Evolutionary conservation across 495 filamentous ascomycete species (phyloP), one percentile per base, ranked within the genome.

Genomic region (Mytilinidion resinicola): DNA sequence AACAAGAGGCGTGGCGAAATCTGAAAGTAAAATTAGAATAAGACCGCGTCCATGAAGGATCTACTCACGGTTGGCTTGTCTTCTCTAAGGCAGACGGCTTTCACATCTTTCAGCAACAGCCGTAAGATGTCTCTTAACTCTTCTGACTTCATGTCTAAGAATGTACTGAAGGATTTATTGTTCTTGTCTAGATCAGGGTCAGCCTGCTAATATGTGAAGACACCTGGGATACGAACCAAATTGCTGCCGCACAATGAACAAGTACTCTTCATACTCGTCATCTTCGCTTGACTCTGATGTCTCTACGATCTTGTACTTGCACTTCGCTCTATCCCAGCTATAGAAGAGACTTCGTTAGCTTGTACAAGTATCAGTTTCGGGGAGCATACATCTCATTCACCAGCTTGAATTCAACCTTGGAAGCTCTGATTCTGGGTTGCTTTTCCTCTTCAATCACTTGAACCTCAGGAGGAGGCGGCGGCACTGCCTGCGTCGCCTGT

Each of bases 1-100:
- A 17, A 20, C 12, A 48, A 15, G 14, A 48, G 1, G 44, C 19
- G 11, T 48, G 14, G 12, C 12, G 44, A 20, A 48, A 48, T 21
- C 44, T 48, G 30, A 20, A 48, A 3, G 44, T 48, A 15, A 15
- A 48, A 48, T 48, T 48, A 48, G 44, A 48, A 48, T 48, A 48
- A 48, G 43, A 21, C 44, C 30, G 30, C 12, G 30, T 48, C 44
- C 30, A 20, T 48, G 19, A 43, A 48, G 30, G 44, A 19, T 48
- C 44, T 19, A 48, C 44, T 48, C 19, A 48, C 44, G 11, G 14
- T 48, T 15, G 19, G 44, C 44, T 48, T 48, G 19, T 48, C 44
- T 48, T 48, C 44, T 20, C 14, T 15, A 48, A 48, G 44, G 44
- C 17, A 48, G 44, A 48, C 30, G 11, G 44, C 44, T 48, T 20